Percentiles rank a stretch among this genome's conserved stretches.
Evolutionary conservation across 345 rosid genomes (phyloP).

Genomic region (Rhodamnia rubescens): DNA sequence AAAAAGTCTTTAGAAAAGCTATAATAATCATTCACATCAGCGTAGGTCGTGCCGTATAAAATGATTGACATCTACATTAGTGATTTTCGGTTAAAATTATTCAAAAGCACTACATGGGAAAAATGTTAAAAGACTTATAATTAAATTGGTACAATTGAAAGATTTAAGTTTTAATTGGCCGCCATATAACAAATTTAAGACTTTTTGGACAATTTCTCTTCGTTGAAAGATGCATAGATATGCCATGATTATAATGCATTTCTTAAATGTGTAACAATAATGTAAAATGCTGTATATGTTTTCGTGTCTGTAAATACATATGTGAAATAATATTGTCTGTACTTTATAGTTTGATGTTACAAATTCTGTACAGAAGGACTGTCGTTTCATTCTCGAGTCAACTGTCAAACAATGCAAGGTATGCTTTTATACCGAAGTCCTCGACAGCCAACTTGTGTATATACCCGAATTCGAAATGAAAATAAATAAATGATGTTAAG

Average conservation of each 20-base stretch:
- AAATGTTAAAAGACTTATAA: fast-evolving
- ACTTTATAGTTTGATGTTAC: neutral
- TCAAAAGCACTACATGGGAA: neutral
- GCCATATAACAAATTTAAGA: neutral
- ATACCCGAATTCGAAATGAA: neutral
- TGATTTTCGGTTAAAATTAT: neutral
- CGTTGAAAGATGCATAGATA: neutral
- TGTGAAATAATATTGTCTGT: neutral
- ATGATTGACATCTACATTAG: neutral
- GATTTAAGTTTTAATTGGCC: neutral
- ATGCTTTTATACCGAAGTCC: neutral
- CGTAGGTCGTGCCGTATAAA: too few species aligned
- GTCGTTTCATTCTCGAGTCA: neutral
- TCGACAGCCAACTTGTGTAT: neutral
- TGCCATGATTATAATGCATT: neutral
- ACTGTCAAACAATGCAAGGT: neutral
- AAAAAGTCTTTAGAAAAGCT: neutral
- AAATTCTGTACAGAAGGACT: neutral
- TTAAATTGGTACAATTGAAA: neutral
- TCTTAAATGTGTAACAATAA: neutral
- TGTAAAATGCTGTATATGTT: neutral
- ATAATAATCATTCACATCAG: neutral
- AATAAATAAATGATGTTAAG: neutral
- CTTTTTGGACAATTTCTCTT: neutral
- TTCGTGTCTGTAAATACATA: neutral